Percentiles rank a stretch among this genome's conserved stretches.
phyloP scores from a whole-genome alignment of 2,329 filamentous ascomycete species.

The Clathrospora elynae region DNA sequence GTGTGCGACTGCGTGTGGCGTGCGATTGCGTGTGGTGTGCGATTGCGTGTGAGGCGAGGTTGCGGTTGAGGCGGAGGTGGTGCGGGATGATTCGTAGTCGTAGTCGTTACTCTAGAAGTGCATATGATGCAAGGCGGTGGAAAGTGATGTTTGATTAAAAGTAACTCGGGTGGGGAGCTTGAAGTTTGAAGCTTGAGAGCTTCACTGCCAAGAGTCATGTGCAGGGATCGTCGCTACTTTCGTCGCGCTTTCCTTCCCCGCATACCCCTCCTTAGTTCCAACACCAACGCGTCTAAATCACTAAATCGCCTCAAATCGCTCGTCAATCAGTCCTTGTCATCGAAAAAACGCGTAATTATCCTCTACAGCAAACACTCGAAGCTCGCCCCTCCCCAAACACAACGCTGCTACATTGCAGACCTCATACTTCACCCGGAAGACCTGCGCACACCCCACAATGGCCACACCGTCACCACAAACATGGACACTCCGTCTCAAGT shows the following conservation, averaged over 20 bases:
- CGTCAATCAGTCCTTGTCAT: too few species aligned
- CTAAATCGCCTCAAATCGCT: background rate
- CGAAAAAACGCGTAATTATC: constrained; percentile 12
- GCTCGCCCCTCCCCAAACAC: constrained; percentile 3
- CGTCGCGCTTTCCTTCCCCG: constrained; percentile 13
- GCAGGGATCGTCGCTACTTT: constrained; percentile 4
- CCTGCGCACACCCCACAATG: constrained; percentile 19
- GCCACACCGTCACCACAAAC: constrained; percentile 34
- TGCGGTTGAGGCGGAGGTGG: constrained; percentile 20
- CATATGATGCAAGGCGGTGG: too few species aligned
- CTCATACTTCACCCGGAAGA: too few species aligned
- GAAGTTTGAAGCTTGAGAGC: constrained; percentile 13
- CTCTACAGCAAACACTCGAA: too few species aligned
- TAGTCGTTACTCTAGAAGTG: too few species aligned
- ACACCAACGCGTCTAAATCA: constrained; percentile 4
- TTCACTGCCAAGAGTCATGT: constrained; percentile 27
- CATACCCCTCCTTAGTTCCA: constrained; percentile 9
- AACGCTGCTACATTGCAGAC: too few species aligned
- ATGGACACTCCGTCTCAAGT: constrained; percentile 55
- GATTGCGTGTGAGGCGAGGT: background rate
- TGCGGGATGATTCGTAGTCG: constrained; percentile 18
- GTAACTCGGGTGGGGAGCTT: background rate
- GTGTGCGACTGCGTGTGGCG: background rate
- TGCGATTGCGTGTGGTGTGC: background rate
- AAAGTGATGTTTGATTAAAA: background rate